Evolutionary conservation across 352 stramenopile genomes (phyloP).

Genomic region (Phytopythium mirpurense): DNA sequence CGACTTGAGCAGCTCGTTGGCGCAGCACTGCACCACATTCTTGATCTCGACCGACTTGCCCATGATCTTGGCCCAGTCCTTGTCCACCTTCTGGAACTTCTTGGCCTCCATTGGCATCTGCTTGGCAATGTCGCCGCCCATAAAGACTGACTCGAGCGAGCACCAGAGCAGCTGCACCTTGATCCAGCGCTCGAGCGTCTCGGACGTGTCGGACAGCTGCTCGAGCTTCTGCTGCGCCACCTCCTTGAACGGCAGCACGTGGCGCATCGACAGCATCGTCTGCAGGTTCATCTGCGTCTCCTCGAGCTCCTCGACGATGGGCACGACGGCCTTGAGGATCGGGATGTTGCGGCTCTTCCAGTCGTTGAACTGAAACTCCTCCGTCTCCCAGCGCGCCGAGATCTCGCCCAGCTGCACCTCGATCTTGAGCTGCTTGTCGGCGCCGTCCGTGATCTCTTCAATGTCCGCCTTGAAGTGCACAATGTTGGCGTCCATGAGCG

Average conservation of each 20-base stretch:
- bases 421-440: conserved; percentile 98
- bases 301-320: conserved; percentile 96
- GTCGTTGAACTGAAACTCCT: conserved; percentile 95
- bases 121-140: conserved; percentile 97
- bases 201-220: conserved; percentile 93
- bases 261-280: conserved; percentile 97
- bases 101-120: conserved; percentile 98
- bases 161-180: conserved; percentile 99
- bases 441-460: conserved; percentile 96
- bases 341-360: conserved; percentile 94
- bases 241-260: conserved; percentile 96
- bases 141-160: conserved; percentile 98
- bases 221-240: conserved; percentile 93
- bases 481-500: conserved; percentile 93
- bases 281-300: conserved; percentile 98
- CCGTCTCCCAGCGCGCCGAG: conserved; percentile 88
- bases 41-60: conserved; percentile 88
- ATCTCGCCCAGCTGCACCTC: conserved; percentile 94
- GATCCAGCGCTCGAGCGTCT: conserved; percentile 97
- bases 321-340: conserved; percentile 94
- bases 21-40: conserved; percentile 92
- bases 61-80: conserved; percentile 99
- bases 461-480: conserved; percentile 92
- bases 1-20: conserved; percentile 96
- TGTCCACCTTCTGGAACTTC: conserved; percentile 97